Evolutionary conservation across 2,329 filamentous ascomycete genomes (phyloP).

Genomic region (Ophiostoma sp.): DNA sequence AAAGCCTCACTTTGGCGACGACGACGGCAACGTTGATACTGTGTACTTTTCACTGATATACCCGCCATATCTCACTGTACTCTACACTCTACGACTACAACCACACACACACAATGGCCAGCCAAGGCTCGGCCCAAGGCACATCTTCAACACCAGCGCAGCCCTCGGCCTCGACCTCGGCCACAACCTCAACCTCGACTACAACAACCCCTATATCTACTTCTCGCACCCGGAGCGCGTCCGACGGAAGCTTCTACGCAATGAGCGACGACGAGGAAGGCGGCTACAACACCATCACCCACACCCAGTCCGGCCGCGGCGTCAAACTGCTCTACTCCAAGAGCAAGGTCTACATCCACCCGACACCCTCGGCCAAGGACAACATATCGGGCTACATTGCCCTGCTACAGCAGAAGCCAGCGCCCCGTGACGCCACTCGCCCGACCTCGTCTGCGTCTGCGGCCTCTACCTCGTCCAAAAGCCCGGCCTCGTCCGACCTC

Average conservation of each 20-base stretch:
- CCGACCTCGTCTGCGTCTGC: constrained; percentile 38
- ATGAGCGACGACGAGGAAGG: constrained; percentile 95
- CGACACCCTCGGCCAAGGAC: constrained; percentile 86
- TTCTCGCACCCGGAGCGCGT: constrained; percentile 43
- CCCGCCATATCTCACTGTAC: background rate
- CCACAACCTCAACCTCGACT: background rate
- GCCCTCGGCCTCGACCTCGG: background rate
- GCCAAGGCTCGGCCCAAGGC: background rate
- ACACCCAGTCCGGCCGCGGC: constrained; percentile 68
- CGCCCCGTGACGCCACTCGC: constrained; percentile 31
- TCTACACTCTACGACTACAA: background rate
- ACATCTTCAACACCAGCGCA: background rate
- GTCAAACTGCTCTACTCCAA: constrained; percentile 95
- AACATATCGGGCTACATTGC: constrained; percentile 94
- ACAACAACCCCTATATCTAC: background rate
- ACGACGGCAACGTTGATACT: background rate
- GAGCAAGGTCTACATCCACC: constrained; percentile 98
- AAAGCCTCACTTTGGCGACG: background rate
- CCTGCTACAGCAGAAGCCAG: constrained; percentile 78
- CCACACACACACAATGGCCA: background rate
- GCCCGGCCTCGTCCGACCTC: constrained; percentile 62
- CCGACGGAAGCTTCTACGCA: constrained; percentile 85
- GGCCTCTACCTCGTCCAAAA: constrained; percentile 30
- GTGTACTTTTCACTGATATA: background rate
- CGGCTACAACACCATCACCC: constrained; percentile 89